phyloP scores from a whole-genome alignment of 768 basidiomycete genomes.

The Punctularia strigosozonata region DNA sequence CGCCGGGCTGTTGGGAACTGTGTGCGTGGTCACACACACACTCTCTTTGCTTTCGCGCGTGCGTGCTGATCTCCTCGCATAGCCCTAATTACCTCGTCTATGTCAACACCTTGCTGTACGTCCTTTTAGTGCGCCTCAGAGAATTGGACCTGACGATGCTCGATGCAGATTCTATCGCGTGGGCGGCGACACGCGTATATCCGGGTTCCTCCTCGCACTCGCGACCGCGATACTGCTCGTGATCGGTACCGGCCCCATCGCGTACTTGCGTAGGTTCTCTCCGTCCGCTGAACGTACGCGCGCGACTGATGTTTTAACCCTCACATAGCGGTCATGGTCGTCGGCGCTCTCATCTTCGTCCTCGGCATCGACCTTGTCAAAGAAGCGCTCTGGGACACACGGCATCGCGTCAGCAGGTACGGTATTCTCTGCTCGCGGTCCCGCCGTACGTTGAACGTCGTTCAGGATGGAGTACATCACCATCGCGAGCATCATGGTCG shows the following conservation, averaged over 20 bases:
- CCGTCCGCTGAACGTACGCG: neutral
- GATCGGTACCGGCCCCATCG: slow-evolving; percentile 82
- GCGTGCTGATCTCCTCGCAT: neutral
- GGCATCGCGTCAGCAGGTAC: slow-evolving; percentile 72
- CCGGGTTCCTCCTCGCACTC: slow-evolving; percentile 76
- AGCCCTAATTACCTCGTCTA: slow-evolving; percentile 84
- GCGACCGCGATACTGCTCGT: slow-evolving; percentile 63
- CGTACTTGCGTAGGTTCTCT: slow-evolving; percentile 67
- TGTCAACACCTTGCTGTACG: slow-evolving; percentile 70
- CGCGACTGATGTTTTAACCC: too few species aligned
- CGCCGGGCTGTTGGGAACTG: slow-evolving; percentile 70
- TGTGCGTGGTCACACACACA: slow-evolving; percentile 33
- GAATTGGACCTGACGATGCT: neutral
- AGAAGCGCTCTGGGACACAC: slow-evolving; percentile 94
- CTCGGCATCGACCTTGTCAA: slow-evolving; percentile 90
- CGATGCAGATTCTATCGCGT: slow-evolving; percentile 73
- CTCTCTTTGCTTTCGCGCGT: neutral
- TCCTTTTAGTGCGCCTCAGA: slow-evolving; percentile 2
- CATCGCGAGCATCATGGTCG: slow-evolving; percentile 75
- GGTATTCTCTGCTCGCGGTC: slow-evolving; percentile 11
- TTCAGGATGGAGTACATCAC: slow-evolving; percentile 69
- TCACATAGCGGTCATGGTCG: slow-evolving; percentile 72
- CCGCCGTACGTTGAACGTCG: neutral
- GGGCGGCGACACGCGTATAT: slow-evolving; percentile 74
- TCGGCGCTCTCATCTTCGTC: slow-evolving; percentile 86